Conservation (phyloP, 2,329 filamentous ascomycete genomes). For the Diaporthe australafricana region DNA sequence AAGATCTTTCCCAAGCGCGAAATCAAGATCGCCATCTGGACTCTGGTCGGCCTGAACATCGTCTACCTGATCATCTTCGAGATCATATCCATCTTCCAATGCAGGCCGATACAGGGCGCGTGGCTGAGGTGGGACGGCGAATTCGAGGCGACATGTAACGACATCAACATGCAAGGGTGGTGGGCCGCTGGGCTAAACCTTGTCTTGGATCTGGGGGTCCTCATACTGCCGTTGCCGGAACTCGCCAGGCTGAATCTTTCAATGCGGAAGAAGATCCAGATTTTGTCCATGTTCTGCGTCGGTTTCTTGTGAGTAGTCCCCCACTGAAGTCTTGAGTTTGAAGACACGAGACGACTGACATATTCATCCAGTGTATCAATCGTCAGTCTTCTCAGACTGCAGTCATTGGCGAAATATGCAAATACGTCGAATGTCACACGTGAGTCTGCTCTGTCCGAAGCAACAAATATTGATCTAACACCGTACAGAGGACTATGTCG, state of each 20-base stretch:
- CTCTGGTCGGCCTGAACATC: conserved; percentile 46
- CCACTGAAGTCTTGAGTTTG: neutral
- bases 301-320: conserved; percentile 46
- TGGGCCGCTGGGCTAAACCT: conserved; percentile 48
- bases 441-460: neutral
- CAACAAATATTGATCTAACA: neutral
- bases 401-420: conserved; percentile 37
- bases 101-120: conserved; percentile 45
- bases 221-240: conserved; percentile 47
- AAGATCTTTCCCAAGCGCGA: conserved; percentile 47
- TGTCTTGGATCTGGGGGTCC: conserved; percentile 45
- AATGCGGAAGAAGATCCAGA: conserved; percentile 46
- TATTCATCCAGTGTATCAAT: conserved; percentile 41
- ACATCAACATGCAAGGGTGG: conserved; percentile 48
- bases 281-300: conserved; percentile 50
- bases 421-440: conserved; percentile 33
- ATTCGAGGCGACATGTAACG: conserved; percentile 46
- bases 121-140: conserved; percentile 49
- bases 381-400: conserved; percentile 41
- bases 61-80: conserved; percentile 44
- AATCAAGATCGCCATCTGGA: conserved; percentile 43
- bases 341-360: neutral
- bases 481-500: conserved; percentile 38
- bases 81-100: conserved; percentile 46
- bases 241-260: conserved; percentile 46